Percentiles rank a stretch among this genome's conserved stretches.
These are phyloP conservation scores for Microcos paniculata DNA, from an alignment of 345 rosid species.

Conservation along the genomic window DNA sequence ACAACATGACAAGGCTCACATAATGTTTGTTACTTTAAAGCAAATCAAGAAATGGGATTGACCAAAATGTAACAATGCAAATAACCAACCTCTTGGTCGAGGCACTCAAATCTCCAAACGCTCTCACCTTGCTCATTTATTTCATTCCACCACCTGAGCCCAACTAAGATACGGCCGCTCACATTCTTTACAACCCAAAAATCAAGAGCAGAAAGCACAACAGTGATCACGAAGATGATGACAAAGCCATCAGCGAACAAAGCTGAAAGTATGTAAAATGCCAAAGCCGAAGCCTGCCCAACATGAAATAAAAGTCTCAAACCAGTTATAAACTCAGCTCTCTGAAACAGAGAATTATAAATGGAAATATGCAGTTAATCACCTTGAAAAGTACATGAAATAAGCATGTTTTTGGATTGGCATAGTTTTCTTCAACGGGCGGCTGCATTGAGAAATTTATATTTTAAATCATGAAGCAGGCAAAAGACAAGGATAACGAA, in stretches of 20 bases:
- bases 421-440: conserved; percentile 46
- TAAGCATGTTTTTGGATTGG: conserved; percentile 47
- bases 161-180: conserved; percentile 48
- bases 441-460: conserved; percentile 25
- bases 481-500: neutral
- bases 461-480: neutral
- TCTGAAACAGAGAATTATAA: neutral
- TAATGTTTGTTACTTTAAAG: neutral
- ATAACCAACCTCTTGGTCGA: conserved; percentile 42
- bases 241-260: conserved; percentile 44
- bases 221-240: conserved; percentile 47
- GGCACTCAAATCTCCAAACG: conserved; percentile 49
- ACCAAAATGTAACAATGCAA: neutral
- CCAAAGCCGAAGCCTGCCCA: conserved; percentile 46
- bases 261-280: conserved; percentile 47
- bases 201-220: conserved; percentile 47
- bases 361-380: neutral
- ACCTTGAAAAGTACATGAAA: conserved; percentile 48
- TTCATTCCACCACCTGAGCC: conserved; percentile 56
- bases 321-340: neutral
- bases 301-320: neutral
- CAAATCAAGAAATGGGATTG: neutral
- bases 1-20: neutral
- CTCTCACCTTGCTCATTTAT: conserved; percentile 46
- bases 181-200: conserved; percentile 60